A percentile compares a stretch with the other conserved stretches of the same genome.
Evolutionary conservation across 768 basidiomycete species (phyloP).

Genomic region (Trametes elegans): DNA sequence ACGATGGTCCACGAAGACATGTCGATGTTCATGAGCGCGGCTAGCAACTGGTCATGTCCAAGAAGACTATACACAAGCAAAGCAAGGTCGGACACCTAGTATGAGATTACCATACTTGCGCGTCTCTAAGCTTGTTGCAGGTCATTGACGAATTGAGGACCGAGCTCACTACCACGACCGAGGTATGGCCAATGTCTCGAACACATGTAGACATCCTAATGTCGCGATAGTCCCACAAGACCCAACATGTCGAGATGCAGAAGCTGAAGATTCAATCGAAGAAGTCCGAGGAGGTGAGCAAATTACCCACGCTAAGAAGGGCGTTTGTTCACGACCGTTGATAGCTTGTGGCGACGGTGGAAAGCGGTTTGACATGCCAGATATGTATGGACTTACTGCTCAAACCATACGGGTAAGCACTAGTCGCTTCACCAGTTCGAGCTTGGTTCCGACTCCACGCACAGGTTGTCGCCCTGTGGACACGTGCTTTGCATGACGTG

Average conservation of each 20-base stretch:
- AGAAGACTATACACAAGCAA: slow-evolving; percentile 28
- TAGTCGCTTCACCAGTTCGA: not conserved
- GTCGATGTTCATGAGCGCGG: not conserved
- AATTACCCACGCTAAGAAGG: not conserved
- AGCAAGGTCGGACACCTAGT: slow-evolving; percentile 21
- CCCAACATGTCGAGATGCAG: slow-evolving; percentile 49
- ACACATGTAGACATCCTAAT: not conserved
- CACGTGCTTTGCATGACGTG: slow-evolving; percentile 74
- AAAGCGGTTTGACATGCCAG: slow-evolving; percentile 65
- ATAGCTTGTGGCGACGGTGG: slow-evolving; percentile 51
- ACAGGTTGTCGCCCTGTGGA: slow-evolving; percentile 71
- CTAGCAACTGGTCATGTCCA: slow-evolving; percentile 22
- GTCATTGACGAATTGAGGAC: slow-evolving; percentile 28
- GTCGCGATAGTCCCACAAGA: slow-evolving; percentile 19
- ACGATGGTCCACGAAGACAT: too few species aligned
- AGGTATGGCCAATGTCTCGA: slow-evolving; percentile 14
- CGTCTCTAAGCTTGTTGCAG: not conserved
- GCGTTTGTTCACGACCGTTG: too few species aligned
- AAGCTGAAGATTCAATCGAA: slow-evolving; percentile 50
- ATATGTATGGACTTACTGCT: slow-evolving; percentile 72
- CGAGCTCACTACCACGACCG: slow-evolving; percentile 20
- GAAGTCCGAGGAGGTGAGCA: slow-evolving; percentile 55
- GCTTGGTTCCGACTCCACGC: not conserved
- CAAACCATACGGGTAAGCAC: slow-evolving; percentile 64
- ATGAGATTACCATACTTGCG: not conserved